Evolutionary conservation across 2,329 filamentous ascomycete species (phyloP), one percentile per base, ranked within the genome.

Genomic region (Aspergillus alliaceus): DNA sequence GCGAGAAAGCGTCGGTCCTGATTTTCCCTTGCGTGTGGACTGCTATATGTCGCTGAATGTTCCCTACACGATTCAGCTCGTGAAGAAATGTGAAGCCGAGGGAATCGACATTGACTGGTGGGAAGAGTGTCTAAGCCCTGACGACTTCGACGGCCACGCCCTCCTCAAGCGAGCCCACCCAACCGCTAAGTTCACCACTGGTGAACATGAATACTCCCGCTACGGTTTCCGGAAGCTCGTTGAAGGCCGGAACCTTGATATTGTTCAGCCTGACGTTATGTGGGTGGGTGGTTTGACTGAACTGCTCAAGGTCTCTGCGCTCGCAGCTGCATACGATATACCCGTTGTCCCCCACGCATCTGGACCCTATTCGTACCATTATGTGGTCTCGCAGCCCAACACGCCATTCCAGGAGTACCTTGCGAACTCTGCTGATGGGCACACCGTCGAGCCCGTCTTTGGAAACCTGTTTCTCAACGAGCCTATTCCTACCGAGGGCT

Each of bases 11-110:
- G 89, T 97, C 42, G 93, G 93, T 0, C 90, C 91, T 0, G 90
- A 96, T 73, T 97, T 95, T 73, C 93, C 93, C 46, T 83, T 97
- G 64, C 93, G 96, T 82, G 93, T 97, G 5, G 93, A 97, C 78
- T 97, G 93, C 82, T 97, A 96, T 78, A 97, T 97, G 93, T 93
- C 90, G 65, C 80, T 97, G 69, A 96, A 93, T 68, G 93, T 97
- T 25, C 80, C 90, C 1, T 97, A 97, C 78, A 96, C 91, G 4
- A 96, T 97, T 65, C 89, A 96, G 75, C 82, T 97, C 24, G 93
- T 90, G 59, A 90, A 93, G 77, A 89, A 88, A 51, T 91, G 89
- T 71, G 85, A 90, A 59, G 90, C 87, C 70, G 84, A 89, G 66
- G 87, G 92, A 65, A 84, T 96, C 64, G 84, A 93, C 75, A 93